Conservation (phyloP, 2,329 filamentous ascomycete genomes). For the Fusarium sp. region DNA sequence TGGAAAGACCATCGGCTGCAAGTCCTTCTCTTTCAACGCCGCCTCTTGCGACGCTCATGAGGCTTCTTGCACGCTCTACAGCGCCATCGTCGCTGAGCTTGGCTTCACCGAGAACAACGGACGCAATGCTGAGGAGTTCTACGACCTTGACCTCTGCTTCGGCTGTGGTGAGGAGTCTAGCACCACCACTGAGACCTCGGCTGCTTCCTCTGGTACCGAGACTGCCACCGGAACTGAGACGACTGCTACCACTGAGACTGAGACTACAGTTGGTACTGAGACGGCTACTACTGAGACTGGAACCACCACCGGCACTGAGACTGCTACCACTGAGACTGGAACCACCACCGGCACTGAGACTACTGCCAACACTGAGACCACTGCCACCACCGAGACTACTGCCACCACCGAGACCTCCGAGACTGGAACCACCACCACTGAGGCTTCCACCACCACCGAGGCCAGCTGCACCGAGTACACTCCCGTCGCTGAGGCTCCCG, state of each 20-base stretch:
- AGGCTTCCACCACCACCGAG: neutral
- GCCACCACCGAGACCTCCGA: neutral
- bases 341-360: slow-evolving; percentile 2
- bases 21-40: slow-evolving; percentile 26
- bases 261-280: neutral
- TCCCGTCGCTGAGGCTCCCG: neutral
- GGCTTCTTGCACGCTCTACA: slow-evolving; percentile 22
- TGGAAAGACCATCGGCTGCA: slow-evolving; percentile 29
- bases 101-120: neutral
- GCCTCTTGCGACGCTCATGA: neutral
- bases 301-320: neutral
- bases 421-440: neutral
- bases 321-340: neutral
- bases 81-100: neutral
- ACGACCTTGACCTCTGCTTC: slow-evolving; percentile 33
- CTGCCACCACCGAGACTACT: neutral
- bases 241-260: neutral
- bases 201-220: neutral
- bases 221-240: slow-evolving; percentile 1
- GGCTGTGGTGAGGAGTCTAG: slow-evolving; percentile 24
- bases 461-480: slow-evolving; percentile 11
- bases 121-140: slow-evolving; percentile 8
- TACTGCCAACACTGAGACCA: slow-evolving; percentile 4
- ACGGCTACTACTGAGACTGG: neutral
- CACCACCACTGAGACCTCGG: slow-evolving; percentile 19